phyloP scores from a whole-genome alignment of 495 filamentous ascomycete species.

The Aspergillus egyptiacus region DNA sequence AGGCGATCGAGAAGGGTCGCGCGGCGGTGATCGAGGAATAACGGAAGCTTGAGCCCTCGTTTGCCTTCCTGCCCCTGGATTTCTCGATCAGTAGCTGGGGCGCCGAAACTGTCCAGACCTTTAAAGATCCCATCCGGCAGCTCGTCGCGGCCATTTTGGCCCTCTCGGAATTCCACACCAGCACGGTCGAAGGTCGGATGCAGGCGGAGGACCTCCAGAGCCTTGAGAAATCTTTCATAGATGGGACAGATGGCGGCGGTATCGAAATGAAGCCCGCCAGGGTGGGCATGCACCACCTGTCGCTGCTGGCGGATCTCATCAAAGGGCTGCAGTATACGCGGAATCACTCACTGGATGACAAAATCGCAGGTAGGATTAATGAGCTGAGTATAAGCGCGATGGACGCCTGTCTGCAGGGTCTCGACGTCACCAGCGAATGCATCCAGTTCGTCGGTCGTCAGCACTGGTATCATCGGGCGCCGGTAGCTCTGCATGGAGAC shows the following conservation, averaged over 20 bases:
- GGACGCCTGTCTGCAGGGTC: constrained; percentile 11
- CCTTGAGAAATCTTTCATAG: too few species aligned
- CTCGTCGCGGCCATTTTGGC: constrained; percentile 12
- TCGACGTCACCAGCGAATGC: constrained; percentile 12
- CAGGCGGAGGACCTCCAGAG: constrained; percentile 9
- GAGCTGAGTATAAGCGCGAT: constrained; percentile 9
- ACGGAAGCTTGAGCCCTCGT: constrained; percentile 17
- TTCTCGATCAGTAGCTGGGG: constrained; percentile 24
- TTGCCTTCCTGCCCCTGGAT: constrained; percentile 25
- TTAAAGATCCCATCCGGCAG: constrained; percentile 20
- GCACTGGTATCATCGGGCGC: constrained; percentile 12
- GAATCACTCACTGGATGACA: constrained; percentile 6
- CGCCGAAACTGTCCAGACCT: constrained; percentile 13
- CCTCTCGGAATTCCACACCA: constrained; percentile 21
- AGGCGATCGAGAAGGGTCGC: constrained; percentile 9
- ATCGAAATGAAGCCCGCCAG: constrained; percentile 3
- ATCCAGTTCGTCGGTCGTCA: constrained; percentile 18
- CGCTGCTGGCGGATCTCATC: constrained; percentile 13
- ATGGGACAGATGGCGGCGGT: background rate
- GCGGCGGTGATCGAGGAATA: constrained; percentile 13
- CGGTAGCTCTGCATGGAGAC: constrained; percentile 9
- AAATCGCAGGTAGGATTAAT: constrained; percentile 7
- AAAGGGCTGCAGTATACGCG: constrained; percentile 14
- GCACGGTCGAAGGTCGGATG: constrained; percentile 7
- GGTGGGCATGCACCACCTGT: constrained; percentile 18